Base-by-base conservation (phyloP, 257 asterid species). In the Fraxinus americana region DNA sequence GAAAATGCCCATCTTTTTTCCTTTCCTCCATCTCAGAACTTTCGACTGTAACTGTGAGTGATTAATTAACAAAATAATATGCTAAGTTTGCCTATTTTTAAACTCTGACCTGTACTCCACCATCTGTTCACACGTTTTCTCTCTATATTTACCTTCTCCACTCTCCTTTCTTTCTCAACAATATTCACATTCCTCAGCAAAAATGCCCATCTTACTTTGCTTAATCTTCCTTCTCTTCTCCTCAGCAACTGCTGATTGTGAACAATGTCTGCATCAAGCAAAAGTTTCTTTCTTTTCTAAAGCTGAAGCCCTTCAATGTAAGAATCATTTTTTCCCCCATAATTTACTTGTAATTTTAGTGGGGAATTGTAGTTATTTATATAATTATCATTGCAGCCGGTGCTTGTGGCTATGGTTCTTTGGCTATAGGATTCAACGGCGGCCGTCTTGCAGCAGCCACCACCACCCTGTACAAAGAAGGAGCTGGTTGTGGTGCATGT, bases 401-500 rank as follows among this genome's bases (percentile, higher is more conserved):
- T 72, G 92, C 94, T 77, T 94, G 98, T 75, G 97, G 98, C 16
- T 94, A 92, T 76, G 96, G 94, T 2, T 77, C 87, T 48, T 70
- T 89, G 72, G 98, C 93, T 0, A 68, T 78, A 8, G 90, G 87
- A 19, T 89, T 92, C 85, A 82, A 86, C 72, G 72, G 73, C 3
- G 94, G 91, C 0, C 88, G 80, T 21, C 80, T 94, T 32, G 97
- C 97, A 0, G 99, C 98, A 3, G 97, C 98, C 3, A 32, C 82
- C 39, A 86, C 97, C 14, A 78, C 85, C 74, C 77, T 92, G 27
- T 91, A 77, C 89, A 90, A 91, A 32, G 79, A 74, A 0, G 98
- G 98, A 38, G 95, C 94, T 69, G 97, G 90, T 1, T 94, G 98
- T 67, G 97, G 97, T 3, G 97, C 97, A 1, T 94, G 97, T 84